Evolutionary conservation across 805 yeast genomes (phyloP), one percentile per base, ranked within the genome.

Genomic region (Tetrapisispora arboricola): DNA sequence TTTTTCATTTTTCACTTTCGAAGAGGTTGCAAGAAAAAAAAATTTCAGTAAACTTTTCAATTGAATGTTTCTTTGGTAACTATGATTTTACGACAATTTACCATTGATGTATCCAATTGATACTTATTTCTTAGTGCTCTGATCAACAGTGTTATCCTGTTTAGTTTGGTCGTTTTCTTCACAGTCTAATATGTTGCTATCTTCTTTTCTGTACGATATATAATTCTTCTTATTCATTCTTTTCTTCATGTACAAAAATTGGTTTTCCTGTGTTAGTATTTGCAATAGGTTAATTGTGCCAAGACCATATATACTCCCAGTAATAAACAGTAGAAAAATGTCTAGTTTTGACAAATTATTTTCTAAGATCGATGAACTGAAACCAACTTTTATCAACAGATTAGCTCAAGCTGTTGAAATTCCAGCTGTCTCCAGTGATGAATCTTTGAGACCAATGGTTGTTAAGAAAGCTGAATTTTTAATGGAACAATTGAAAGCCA

Each of bases 351-450:
- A 49, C 22, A 51, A 51, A 24, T 36, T 61, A 22, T 61, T 80
- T 57, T 61, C 63, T 22, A 78, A 81, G 60, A 80, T 85, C 50
- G 84, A 80, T 50, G 80, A 75, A 52, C 74, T 84, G 58, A 79
- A 84, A 64, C 83, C 88, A 6, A 64, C 71, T 46, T 88, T 82
- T 68, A 76, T 84, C 51, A 66, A 73, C 41, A 71, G 94, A 50
- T 72, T 92, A 45, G 64, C 78, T 32, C 70, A 80, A 38, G 96
- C 96, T n/a, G 87, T 92, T 35, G 83, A 86, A 44, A 92, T 90
- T 51, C 94, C 95, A 36, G 88, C 96, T 9, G 97, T 92, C 35
- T 87, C 96, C 5, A 78, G 85, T 31, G 98, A 92, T 59, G 94
- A 87, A 57, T 62, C 78, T 11, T 73, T 85, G 50, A 83, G 99